Conservation (phyloP, 306 rosid species). For the Mimosa pudica region DNA sequence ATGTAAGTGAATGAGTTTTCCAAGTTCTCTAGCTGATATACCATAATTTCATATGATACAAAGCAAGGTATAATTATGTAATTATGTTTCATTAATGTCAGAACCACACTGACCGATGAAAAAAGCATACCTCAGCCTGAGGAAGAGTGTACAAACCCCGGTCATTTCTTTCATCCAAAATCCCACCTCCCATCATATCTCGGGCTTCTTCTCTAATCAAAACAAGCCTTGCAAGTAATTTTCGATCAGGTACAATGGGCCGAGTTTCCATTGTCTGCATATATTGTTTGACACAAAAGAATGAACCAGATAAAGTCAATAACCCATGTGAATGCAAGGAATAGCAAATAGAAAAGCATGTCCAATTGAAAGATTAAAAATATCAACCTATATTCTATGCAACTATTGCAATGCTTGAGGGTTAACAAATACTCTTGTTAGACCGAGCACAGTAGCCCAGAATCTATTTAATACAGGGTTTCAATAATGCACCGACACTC, state of each 20-base stretch:
- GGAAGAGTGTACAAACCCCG: slow-evolving; percentile 93
- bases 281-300: slow-evolving; percentile 26
- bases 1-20: slow-evolving; percentile 3
- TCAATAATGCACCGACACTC: neutral
- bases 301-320: slow-evolving; percentile 19
- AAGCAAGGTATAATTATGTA: slow-evolving; percentile 8
- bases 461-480: neutral
- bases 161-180: slow-evolving; percentile 86
- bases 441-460: neutral
- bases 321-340: slow-evolving; percentile 12
- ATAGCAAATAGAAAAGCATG: slow-evolving; percentile 8
- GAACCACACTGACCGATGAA: slow-evolving; percentile 27
- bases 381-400: neutral
- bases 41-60: slow-evolving; percentile 4
- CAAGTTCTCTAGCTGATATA: slow-evolving; percentile 29
- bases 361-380: slow-evolving; percentile 12
- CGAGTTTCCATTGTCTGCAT: slow-evolving; percentile 93
- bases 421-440: neutral
- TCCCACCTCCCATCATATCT: slow-evolving; percentile 97
- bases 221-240: slow-evolving; percentile 95
- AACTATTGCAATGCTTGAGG: slow-evolving; percentile 1
- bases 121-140: slow-evolving; percentile 72
- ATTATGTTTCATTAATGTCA: slow-evolving; percentile 3
- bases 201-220: slow-evolving; percentile 97
- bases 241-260: slow-evolving; percentile 83